Evolutionary conservation across 2,329 filamentous ascomycete genomes (phyloP), one percentile per base, ranked within the genome.

Genomic region (Emmonsiellopsis sp.): DNA sequence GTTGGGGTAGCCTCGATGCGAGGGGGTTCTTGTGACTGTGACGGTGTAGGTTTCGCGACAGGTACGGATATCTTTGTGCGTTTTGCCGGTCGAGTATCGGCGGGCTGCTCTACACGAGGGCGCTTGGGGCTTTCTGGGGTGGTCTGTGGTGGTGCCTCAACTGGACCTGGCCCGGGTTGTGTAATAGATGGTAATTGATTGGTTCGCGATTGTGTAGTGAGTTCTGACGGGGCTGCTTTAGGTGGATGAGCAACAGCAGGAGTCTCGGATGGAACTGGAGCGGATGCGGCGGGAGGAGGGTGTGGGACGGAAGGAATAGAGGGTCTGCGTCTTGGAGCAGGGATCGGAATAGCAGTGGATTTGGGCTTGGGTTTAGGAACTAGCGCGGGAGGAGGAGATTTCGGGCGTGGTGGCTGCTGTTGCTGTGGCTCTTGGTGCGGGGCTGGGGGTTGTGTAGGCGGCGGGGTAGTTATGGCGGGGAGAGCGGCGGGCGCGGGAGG

Each of bases 81-180:
- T 53, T 68, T 70, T 40, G 61, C 52, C n/a, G 65, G 64, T 14
- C 62, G 62, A 34, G 49, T 54, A 31, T 63, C 60, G 27, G 55
- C 53, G 14, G 60, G 49, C 6, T 40, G 9, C 13, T 55, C 50
- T 7, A 31, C 5, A 2, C 46, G 33, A 17, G 17, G n/a, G 14
- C 36, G 36, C 11, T 53, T 53, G 43, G 45, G 33, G 10, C 34
- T 31, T 5, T 27, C 17, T n/a, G 34, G 4, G n/a, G 34, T 39
- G 10, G 27, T 17, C 8, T 32, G 21, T 36, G 37, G 32, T 13
- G 17, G 21, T 5, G 21, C 21, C 21, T 27, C 21, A 27, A 5
- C 21, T 27, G 21, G 3, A 27, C 21, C 21, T 27, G 21, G 21
- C 21, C 21, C 3, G 21, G 21, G 21, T 27, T 27, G 21, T 5